A percentile compares a stretch with the other conserved stretches of the same genome.
Conservation (phyloP, 2,329 filamentous ascomycete species). For the Aureobasidium sp. region DNA sequence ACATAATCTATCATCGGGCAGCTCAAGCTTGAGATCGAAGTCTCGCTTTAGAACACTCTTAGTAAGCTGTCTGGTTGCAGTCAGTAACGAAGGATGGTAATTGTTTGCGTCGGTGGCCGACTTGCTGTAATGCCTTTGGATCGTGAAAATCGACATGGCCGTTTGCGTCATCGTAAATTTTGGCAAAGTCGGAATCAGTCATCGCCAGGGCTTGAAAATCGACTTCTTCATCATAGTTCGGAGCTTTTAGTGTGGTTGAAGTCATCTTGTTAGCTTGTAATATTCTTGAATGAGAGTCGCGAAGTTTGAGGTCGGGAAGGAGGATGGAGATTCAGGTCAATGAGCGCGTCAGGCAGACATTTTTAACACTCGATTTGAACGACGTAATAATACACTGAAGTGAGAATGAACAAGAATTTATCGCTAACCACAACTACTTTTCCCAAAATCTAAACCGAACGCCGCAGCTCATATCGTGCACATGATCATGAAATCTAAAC, state of each 20-base stretch:
- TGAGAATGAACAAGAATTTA: not conserved
- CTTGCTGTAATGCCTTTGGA: slow-evolving; percentile 63
- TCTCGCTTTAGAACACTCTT: slow-evolving; percentile 11
- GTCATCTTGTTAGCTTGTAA: not conserved
- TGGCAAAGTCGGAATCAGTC: slow-evolving; percentile 51
- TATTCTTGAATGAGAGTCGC: not conserved
- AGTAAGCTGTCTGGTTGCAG: slow-evolving; percentile 6
- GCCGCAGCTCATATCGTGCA: not conserved
- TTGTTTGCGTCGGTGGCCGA: not conserved
- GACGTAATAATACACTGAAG: not conserved
- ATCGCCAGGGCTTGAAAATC: slow-evolving; percentile 55
- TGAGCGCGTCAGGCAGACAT: not conserved
- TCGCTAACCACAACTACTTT: not conserved
- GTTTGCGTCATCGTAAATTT: slow-evolving; percentile 35
- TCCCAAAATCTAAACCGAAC: not conserved
- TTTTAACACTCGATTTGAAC: not conserved
- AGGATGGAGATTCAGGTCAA: not conserved
- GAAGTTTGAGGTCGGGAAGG: not conserved
- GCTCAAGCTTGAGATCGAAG: slow-evolving; percentile 3
- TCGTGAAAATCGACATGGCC: slow-evolving; percentile 72
- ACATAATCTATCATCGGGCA: slow-evolving; percentile 5
- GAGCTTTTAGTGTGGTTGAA: not conserved
- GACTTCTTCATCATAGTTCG: slow-evolving; percentile 47
- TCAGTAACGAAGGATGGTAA: not conserved
- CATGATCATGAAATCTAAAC: not conserved